phyloP scores from a whole-genome alignment of 2,329 filamentous ascomycete species.

The Sporothrix euskadiensis region DNA sequence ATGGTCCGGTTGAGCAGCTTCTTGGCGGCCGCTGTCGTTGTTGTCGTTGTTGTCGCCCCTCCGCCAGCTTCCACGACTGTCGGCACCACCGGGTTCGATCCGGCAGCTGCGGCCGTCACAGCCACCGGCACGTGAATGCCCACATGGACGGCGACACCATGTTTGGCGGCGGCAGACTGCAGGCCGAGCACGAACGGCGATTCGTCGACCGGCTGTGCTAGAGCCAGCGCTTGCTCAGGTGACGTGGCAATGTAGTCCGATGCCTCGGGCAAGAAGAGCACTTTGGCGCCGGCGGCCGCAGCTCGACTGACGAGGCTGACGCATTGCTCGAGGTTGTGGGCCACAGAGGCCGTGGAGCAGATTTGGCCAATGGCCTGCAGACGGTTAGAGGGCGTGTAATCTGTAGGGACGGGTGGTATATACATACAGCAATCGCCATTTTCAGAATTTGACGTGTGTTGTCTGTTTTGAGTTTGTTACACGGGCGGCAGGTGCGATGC shows the following conservation, averaged over 20 bases:
- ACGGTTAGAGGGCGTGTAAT: neutral
- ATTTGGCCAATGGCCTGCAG: conserved; percentile 82
- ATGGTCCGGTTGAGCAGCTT: conserved; percentile 56
- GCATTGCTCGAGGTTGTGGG: conserved; percentile 78
- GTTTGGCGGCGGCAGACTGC: conserved; percentile 62
- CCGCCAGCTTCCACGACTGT: conserved; percentile 36
- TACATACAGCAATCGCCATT: conserved; percentile 23
- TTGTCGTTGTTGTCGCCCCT: neutral
- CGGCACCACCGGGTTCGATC: conserved; percentile 32
- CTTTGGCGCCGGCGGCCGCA: conserved; percentile 70
- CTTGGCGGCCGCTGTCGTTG: conserved; percentile 21
- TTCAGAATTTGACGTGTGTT: neutral
- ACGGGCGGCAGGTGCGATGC: neutral
- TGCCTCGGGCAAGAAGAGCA: conserved; percentile 90
- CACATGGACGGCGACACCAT: conserved; percentile 74
- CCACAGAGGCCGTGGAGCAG: conserved; percentile 77
- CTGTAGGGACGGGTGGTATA: neutral
- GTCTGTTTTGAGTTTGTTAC: neutral
- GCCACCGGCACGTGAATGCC: conserved; percentile 77
- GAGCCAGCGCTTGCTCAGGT: conserved; percentile 65
- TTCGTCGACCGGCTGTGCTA: conserved; percentile 65
- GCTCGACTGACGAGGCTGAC: conserved; percentile 71
- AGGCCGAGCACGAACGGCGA: conserved; percentile 78
- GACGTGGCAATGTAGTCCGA: conserved; percentile 80
- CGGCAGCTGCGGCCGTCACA: conserved; percentile 37